Percentiles rank a stretch among this genome's conserved stretches.
Conservation (phyloP, 495 filamentous ascomycete species). For the Penicillium turbatum region DNA sequence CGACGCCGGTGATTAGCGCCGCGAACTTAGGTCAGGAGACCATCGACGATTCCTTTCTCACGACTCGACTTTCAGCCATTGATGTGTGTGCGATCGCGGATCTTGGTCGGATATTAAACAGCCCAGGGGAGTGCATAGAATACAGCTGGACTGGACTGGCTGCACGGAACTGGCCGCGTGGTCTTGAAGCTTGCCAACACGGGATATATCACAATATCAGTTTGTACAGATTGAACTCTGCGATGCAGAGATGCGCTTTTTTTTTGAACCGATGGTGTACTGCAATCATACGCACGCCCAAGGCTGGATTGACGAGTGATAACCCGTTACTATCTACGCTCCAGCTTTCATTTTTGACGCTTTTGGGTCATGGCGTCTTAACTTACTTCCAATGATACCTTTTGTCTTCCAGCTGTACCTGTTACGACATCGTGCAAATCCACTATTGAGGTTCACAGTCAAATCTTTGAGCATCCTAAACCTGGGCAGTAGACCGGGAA, state of each 20-base stretch:
- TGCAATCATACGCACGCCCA: not conserved
- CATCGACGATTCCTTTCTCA: conserved; percentile 6
- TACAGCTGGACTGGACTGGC: not conserved
- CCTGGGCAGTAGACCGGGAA: no score
- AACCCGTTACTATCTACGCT: conserved; percentile 19
- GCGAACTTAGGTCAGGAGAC: not conserved
- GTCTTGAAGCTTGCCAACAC: not conserved
- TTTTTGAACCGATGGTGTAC: not conserved
- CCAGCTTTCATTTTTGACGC: conserved; percentile 8
- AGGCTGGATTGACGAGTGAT: conserved; percentile 18
- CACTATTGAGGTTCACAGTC: not conserved
- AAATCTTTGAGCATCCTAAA: no score
- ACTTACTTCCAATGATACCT: conserved; percentile 20
- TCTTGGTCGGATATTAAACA: not conserved
- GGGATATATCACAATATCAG: not conserved
- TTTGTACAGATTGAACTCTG: conserved; percentile 1
- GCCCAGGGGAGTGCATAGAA: not conserved
- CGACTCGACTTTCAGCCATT: conserved; percentile 10
- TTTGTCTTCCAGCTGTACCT: conserved; percentile 11
- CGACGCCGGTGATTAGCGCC: conserved; percentile 60
- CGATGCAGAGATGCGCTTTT: not conserved
- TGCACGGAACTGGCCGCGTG: not conserved
- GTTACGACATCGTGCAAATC: conserved; percentile 14
- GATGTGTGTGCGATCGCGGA: not conserved
- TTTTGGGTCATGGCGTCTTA: conserved; percentile 21